Percentiles rank a stretch among this genome's conserved stretches.
phyloP scores from a whole-genome alignment of 345 rosid genomes.

The Punica granatum region DNA sequence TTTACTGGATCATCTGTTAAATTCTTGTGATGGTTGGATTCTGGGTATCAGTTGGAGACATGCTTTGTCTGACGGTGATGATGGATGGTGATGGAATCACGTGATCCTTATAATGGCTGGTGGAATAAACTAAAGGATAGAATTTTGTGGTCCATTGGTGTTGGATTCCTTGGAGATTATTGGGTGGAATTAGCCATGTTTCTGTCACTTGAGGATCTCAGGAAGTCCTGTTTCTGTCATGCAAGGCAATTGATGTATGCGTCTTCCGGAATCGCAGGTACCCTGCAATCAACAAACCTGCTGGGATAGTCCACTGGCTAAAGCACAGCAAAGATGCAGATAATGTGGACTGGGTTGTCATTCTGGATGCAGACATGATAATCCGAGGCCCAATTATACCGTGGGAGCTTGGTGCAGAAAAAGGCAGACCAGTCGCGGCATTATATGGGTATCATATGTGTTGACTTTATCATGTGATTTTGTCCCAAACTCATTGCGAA shows the following conservation, averaged over 20 bases:
- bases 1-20: neutral
- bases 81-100: neutral
- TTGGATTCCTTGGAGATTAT: neutral
- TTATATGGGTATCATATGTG: slow-evolving; percentile 58
- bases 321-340: slow-evolving; percentile 84
- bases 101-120: neutral
- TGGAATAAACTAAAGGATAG: neutral
- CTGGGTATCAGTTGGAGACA: neutral
- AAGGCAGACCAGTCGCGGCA: slow-evolving; percentile 84
- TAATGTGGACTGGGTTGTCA: slow-evolving; percentile 92
- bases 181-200: neutral
- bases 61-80: neutral
- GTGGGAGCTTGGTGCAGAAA: slow-evolving; percentile 91
- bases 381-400: slow-evolving; percentile 89
- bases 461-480: neutral
- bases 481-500: neutral
- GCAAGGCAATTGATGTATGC: neutral
- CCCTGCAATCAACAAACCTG: slow-evolving; percentile 97
- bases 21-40: neutral
- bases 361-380: slow-evolving; percentile 98
- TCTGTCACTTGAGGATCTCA: neutral
- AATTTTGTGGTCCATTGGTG: neutral
- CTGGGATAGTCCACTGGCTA: slow-evolving; percentile 91
- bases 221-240: neutral
- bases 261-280: slow-evolving; percentile 42